Base-by-base conservation (phyloP, 192 early-diverging fungal species). In the Coemansia sp. region DNA sequence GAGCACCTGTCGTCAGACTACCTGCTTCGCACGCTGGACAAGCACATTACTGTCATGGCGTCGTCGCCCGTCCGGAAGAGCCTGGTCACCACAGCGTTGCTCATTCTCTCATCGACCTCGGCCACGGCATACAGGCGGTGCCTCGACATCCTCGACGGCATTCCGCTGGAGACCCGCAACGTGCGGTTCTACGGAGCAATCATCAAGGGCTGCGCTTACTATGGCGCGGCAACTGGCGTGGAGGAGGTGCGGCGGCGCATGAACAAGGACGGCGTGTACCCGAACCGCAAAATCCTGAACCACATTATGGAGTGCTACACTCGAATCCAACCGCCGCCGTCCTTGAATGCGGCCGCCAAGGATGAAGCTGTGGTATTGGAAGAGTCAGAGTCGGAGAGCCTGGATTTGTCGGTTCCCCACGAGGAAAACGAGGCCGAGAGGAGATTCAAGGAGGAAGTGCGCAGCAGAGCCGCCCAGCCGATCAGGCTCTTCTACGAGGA, bases 161-260 rank as follows among this genome's bases (percentile, higher is more conserved):
- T 59, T 8, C 18, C 27, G 0, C 19, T 18, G 3, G 28, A 21
- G n/a, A 17, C 30, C 1, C 16, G 43, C n/a, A 25, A 34, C 27
- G 26, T 31, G 13, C 13, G 5, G 21, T 37, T 47, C 23, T 62
- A 53, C 23, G 52, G 45, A 13, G 62, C 69, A 3, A 54, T 64
- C 25, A 54, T 54, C 0, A 14, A 23, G 7, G 63, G 62, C 8
- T 73, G 62, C 36, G 33, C 54, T 4, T 46, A 30, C 18, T 38
- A 27, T 8, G 52, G 58, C 12, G 30, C 23, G 10, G 20, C 38
- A 10, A 31, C 8, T 6, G 70, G 55, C 11, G 43, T 71, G 11
- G 34, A 56, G 7, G 28, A 11, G 0, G 47, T 58, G 14, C 38
- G 59, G 13, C 43, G 40, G 0, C 40, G 34, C 22, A 53, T 65